Percentiles rank a stretch among this genome's conserved stretches.
These are phyloP conservation scores for Gomphus bonarii DNA, from an alignment of 1,284 basidiomycete species.

Conservation along the genomic window DNA sequence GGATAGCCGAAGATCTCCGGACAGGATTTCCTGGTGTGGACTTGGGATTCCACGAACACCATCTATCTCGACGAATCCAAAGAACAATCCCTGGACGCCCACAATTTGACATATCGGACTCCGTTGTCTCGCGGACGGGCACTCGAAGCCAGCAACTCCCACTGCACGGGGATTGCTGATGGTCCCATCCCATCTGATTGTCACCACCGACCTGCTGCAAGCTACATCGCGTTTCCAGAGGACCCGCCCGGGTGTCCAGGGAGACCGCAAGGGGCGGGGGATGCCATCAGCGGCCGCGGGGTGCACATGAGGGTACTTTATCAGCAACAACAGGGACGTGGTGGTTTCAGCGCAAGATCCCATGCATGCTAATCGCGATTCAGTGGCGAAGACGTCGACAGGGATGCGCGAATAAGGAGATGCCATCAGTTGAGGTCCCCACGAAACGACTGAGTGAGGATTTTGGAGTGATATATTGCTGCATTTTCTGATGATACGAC, in stretches of 20 bases:
- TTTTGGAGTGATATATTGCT: neutral
- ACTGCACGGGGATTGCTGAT: neutral
- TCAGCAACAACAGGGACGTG: neutral
- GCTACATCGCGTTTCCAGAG: neutral
- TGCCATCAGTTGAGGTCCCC: neutral
- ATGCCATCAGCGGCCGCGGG: no score
- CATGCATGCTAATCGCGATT: neutral
- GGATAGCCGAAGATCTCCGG: neutral
- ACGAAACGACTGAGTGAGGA: neutral
- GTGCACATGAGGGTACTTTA: no score
- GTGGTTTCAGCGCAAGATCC: neutral
- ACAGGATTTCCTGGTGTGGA: neutral
- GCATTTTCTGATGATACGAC: slow-evolving; percentile 1
- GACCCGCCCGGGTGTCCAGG: no score
- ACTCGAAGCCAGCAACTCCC: neutral
- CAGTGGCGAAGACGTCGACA: neutral
- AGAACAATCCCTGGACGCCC: neutral
- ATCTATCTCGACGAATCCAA: slow-evolving; percentile 3
- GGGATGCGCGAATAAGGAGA: neutral
- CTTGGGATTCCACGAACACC: neutral
- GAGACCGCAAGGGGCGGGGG: no score
- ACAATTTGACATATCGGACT: neutral
- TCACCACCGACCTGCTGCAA: neutral
- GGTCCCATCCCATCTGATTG: neutral
- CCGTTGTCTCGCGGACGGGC: neutral